Conservation (phyloP, 768 basidiomycete genomes). For the Candolleomyces aberdarensis region DNA sequence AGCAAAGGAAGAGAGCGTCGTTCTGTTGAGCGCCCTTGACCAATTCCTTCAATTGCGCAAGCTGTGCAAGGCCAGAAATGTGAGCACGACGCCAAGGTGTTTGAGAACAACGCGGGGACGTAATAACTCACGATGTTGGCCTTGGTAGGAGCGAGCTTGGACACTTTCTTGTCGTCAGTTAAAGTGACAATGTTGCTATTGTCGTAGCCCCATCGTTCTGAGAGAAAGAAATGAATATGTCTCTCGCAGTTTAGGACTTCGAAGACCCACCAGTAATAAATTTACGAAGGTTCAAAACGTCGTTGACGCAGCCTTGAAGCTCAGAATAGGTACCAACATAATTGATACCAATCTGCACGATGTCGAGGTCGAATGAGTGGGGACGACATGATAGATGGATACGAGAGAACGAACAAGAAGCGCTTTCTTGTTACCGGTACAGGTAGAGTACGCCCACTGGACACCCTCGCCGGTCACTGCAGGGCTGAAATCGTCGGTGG, state of each 20-base stretch:
- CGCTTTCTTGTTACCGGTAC: neutral
- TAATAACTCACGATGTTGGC: neutral
- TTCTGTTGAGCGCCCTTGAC: constrained; percentile 1
- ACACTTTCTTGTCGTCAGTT: neutral
- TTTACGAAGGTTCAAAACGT: constrained; percentile 1
- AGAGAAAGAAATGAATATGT: neutral
- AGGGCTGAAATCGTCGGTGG: neutral
- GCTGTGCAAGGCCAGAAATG: neutral
- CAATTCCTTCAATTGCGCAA: neutral
- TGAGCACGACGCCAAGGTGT: neutral
- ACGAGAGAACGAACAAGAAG: neutral
- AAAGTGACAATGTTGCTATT: neutral
- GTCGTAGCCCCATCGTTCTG: neutral
- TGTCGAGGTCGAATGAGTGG: no score
- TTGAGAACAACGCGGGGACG: neutral
- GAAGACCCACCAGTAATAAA: neutral
- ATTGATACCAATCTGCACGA: neutral
- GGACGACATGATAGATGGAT: neutral
- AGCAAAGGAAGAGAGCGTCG: neutral
- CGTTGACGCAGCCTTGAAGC: constrained; percentile 1
- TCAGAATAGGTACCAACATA: neutral
- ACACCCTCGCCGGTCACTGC: constrained; percentile 2
- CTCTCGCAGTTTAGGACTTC: neutral
- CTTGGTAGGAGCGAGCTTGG: neutral
- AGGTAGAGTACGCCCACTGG: constrained; percentile 2